Base-by-base conservation (phyloP, 1,284 basidiomycete species). In the Ganoderma resinaceum region DNA sequence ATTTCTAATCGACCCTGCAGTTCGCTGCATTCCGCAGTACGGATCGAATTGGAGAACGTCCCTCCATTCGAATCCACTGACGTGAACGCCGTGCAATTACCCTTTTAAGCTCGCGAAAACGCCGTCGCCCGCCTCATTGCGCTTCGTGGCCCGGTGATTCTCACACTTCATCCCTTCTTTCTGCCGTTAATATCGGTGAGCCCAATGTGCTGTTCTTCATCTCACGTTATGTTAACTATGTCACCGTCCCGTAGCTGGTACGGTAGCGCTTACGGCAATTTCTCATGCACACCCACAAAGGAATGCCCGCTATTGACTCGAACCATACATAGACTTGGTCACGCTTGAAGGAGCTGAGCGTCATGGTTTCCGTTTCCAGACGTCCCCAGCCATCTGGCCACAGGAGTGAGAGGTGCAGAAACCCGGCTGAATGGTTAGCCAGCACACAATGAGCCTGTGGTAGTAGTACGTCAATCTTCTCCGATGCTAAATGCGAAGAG, bases 241-340 rank as follows among this genome's bases (percentile, higher is more conserved):
- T 33, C 52, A 55, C 52, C 52, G 3, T 49, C 29, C 52, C 29
- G 14, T 33, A 18, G 29, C 6, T 31, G 18, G 16, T 55, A 33
- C 29, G 29, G 52, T 33, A 20, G 31, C 12, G 14, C 26, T 55
- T 55, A 55, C 52, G 29, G 52, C 52, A 55, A 55, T 18, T 31
- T 55, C 52, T 55, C 52, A 55, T 55, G 52, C 14, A 55, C 29
- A 55, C 29, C 52, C 52, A 55, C 52, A 55, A 33, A 29, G 29
- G 12, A 49, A 49, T 33, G 29, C 9, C 31, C 52, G 52, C 14
- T 11, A 31, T 18, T 23, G 31, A 55, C 31, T 9, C 6, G 5
- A 55, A 20, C 29, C 52, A 33, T 55, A 31, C 23, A 18, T 33
- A 18, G 31, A 9, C 52, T 55, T 18, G 31, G 14, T 31, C 29